Base-by-base conservation (phyloP, 352 stramenopile species). In the Phytophthora pseudosyringae region DNA sequence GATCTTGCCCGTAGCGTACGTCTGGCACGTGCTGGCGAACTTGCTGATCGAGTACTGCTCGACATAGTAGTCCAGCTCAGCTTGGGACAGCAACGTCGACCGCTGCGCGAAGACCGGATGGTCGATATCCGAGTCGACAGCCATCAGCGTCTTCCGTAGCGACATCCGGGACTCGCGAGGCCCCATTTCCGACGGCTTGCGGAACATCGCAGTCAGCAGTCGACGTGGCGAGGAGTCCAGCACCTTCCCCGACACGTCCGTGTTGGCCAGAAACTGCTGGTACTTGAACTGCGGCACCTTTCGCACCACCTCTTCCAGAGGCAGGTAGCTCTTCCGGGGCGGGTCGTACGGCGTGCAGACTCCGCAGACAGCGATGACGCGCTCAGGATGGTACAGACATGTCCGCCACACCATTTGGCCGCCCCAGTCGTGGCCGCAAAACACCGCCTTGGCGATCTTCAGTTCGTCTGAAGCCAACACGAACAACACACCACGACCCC, bases 401-500 rank as follows among this genome's bases (percentile, higher is more conserved):
- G 83, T 81, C 40, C 71, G 60, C 73, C 76, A 92, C 5, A 83
- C 76, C 5, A 76, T 64, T 21, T 49, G 60, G 9, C 77, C 83
- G 5, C 83, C 83, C 83, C 83, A 92, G 64, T 92, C 81, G 40
- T 92, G 83, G 12, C 80, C 80, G n/a, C 86, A 64, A 48, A 90
- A 78, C 18, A 86, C 75, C 8, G 65, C 73, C 61, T 84, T 79
- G 7, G 65, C 36, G 38, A 89, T 74, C 21, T 82, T 60, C 5
- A 91, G 64, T 15, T 59, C 59, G 53, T 89, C 79, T 88, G 43
- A n/a, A 49, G 21, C n/a, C 41, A 7, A 7, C 15, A 57, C 11
- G 4, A 45, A 6, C n/a, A 45, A 45, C 6, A 46, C 21, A 46
- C 31, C 10, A 21, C 21, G 21, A 21, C 2, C 1, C 21, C 21